These are phyloP conservation scores for Ganoderma sp. DNA, from an alignment of 1,284 basidiomycete species.

Conservation along the genomic window DNA sequence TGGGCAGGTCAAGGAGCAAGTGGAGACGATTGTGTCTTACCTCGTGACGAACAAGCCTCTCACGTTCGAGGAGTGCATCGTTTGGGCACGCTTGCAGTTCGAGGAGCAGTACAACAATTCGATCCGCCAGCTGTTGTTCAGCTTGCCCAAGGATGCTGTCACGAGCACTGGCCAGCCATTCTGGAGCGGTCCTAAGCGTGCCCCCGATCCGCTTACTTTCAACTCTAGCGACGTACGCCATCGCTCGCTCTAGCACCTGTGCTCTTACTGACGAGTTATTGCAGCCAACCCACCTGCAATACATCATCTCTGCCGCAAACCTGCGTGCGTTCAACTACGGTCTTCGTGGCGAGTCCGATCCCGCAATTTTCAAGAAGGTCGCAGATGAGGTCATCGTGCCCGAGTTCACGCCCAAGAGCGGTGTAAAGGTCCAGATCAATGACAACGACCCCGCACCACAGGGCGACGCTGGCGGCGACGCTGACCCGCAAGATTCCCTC, in stretches of 20 bases:
- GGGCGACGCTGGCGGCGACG: slow-evolving; percentile 47
- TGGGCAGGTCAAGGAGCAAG: slow-evolving; percentile 89
- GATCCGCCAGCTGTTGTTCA: slow-evolving; percentile 93
- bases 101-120: slow-evolving; percentile 95
- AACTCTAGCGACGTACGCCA: slow-evolving; percentile 77
- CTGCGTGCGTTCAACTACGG: slow-evolving; percentile 99
- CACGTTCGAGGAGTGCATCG: slow-evolving; percentile 96
- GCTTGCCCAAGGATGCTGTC: slow-evolving; percentile 91
- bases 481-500: slow-evolving; percentile 64
- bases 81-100: slow-evolving; percentile 96
- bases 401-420: slow-evolving; percentile 92
- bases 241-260: slow-evolving; percentile 2
- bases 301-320: slow-evolving; percentile 94
- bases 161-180: slow-evolving; percentile 93
- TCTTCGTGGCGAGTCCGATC: slow-evolving; percentile 88
- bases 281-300: slow-evolving; percentile 87
- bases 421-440: slow-evolving; percentile 93
- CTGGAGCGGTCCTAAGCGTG: slow-evolving; percentile 98
- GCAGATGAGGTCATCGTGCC: slow-evolving; percentile 88
- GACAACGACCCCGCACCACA: slow-evolving; percentile 89
- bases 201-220: slow-evolving; percentile 92
- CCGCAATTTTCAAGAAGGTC: slow-evolving; percentile 82
- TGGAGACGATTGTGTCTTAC: slow-evolving; percentile 90
- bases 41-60: slow-evolving; percentile 93
- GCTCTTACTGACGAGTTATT: not conserved